Evolutionary conservation across 768 basidiomycete genomes (phyloP).

Genomic region (Kwoniella heveanensis): DNA sequence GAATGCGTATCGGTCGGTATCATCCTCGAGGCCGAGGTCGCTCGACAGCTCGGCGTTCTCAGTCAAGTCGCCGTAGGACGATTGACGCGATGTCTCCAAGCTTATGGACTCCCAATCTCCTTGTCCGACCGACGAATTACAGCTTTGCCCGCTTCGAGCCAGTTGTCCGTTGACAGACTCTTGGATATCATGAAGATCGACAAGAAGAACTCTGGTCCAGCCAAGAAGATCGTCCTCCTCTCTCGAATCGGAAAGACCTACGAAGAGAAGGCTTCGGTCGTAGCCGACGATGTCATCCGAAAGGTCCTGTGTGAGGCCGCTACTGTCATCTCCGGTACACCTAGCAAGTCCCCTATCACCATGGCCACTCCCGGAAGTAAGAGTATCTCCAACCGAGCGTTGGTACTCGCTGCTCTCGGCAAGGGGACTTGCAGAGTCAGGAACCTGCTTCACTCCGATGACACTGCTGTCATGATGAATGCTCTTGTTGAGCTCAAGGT

Average conservation of each 20-base stretch:
- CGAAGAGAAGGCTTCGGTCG: slow-evolving; percentile 85
- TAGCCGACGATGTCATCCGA: slow-evolving; percentile 76
- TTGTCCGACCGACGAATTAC: slow-evolving; percentile 76
- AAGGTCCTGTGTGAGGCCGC: slow-evolving; percentile 80
- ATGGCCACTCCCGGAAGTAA: slow-evolving; percentile 96
- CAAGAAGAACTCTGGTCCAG: slow-evolving; percentile 92
- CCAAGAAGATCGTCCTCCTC: slow-evolving; percentile 92
- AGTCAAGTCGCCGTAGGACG: slow-evolving; percentile 90
- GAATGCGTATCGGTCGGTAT: slow-evolving; percentile 96
- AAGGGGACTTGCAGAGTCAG: slow-evolving; percentile 81
- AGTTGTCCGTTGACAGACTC: slow-evolving; percentile 74
- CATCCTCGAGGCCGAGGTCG: slow-evolving; percentile 93
- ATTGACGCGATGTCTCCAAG: slow-evolving; percentile 80
- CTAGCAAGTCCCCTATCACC: slow-evolving; percentile 62
- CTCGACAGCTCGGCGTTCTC: slow-evolving; percentile 81
- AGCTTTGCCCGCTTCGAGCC: slow-evolving; percentile 67
- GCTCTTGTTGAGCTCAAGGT: slow-evolving; percentile 87
- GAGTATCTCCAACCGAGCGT: slow-evolving; percentile 90
- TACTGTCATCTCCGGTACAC: slow-evolving; percentile 70
- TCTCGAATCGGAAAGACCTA: slow-evolving; percentile 86
- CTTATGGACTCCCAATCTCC: slow-evolving; percentile 85
- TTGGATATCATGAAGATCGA: slow-evolving; percentile 94
- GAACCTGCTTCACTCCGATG: slow-evolving; percentile 94
- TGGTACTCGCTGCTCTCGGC: slow-evolving; percentile 89
- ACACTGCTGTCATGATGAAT: slow-evolving; percentile 99